Base-by-base conservation (phyloP, 2,329 filamentous ascomycete genomes). In the Colletotrichum spaethianum region DNA sequence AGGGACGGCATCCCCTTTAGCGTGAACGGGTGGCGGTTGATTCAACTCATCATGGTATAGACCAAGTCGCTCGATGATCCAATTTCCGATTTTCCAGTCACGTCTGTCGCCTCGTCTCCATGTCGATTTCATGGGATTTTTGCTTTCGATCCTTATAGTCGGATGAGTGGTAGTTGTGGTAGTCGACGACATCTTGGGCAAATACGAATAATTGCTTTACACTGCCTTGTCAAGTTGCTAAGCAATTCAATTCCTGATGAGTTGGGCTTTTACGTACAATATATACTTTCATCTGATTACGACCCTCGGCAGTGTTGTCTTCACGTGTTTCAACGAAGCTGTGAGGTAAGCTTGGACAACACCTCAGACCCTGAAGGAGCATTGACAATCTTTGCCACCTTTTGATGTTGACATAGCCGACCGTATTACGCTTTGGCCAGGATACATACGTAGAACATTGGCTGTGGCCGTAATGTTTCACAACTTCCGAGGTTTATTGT, bases 1-100 rank as follows among this genome's bases (percentile, higher is more conserved):
- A 1, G 83, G 84, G n/a, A 85, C 76, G 46, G 81, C 82, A 31
- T 86, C 83, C 0, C 75, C 75, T 74, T 86, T 86, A 11, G 76
- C 44, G 74, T 84, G 81, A 2, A 83, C 77, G 0, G 83, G 84
- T 0, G 83, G 75, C 0, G 79, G 75, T 26, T 78, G 75, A 44
- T 82, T 74, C 40, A 80, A 77, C 14, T 70, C 56, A 4, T 70
- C 28, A 1, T 76, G 78, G 48, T 83, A 76, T 9, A 77, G 75
- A 53, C 76, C 75, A 5, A 83, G 72, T 0, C 78, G 48, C 50
- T 83, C 79, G 33, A 81, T 75, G 14, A 82, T 66, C 77, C 76
- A 79, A 70, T 83, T 81, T 52, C 75, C 70, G 6, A 75, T 4
- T 6, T 75, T 79, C 82, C 82, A 84, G 4, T 75, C 44, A 23